Conservation (phyloP, 345 rosid genomes). For the Eucalyptus guilfoylei region DNA sequence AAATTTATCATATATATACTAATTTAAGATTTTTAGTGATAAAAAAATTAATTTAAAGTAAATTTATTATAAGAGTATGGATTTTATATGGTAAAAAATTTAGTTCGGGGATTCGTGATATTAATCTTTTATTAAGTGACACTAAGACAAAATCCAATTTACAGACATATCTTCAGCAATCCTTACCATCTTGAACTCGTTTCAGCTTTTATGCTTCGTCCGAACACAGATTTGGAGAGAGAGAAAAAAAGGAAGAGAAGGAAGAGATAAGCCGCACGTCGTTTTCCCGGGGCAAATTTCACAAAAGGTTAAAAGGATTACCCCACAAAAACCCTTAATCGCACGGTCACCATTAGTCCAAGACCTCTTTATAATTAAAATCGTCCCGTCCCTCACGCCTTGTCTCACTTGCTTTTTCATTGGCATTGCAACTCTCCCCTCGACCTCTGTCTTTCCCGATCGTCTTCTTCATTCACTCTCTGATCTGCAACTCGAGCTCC, state of each 20-base stretch:
- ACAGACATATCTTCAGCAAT: background rate
- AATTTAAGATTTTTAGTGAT: rapidly evolving
- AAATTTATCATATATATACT: rapidly evolving
- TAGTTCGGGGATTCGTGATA: rapidly evolving
- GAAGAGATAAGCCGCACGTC: background rate
- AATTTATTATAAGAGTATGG: rapidly evolving
- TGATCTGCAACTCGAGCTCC: background rate
- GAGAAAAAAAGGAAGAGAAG: background rate
- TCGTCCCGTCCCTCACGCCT: background rate
- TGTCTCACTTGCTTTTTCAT: background rate
- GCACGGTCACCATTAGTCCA: background rate
- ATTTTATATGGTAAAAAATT: no score
- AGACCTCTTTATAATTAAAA: background rate
- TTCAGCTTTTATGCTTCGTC: background rate
- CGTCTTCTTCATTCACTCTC: background rate
- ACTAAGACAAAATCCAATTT: background rate
- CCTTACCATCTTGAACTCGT: background rate
- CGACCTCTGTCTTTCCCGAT: background rate
- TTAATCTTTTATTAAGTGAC: no score
- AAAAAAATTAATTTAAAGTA: rapidly evolving
- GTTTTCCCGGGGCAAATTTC: background rate
- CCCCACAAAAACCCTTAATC: background rate
- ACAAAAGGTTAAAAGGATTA: rapidly evolving
- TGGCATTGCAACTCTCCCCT: no score
- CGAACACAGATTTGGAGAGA: background rate